phyloP scores from a whole-genome alignment of 805 yeast genomes.

The Maudiozyma pseudohumilis region DNA sequence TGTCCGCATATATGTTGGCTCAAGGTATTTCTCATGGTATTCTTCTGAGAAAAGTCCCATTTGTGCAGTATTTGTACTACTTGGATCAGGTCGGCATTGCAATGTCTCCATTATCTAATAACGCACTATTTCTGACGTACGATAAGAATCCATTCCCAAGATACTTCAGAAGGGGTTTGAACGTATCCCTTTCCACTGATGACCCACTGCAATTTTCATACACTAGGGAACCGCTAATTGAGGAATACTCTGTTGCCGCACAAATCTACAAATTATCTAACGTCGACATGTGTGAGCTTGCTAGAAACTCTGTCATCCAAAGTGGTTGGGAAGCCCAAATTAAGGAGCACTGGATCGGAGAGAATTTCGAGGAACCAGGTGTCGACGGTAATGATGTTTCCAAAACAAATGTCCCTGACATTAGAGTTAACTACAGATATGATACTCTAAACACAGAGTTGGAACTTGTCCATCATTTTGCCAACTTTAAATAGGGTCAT shows the following conservation, averaged over 20 bases:
- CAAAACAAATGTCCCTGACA: constrained; percentile 89
- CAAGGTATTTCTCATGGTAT: constrained; percentile 96
- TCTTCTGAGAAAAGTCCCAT: constrained; percentile 83
- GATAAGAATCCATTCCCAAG: constrained; percentile 93
- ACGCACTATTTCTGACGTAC: constrained; percentile 89
- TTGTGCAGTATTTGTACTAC: constrained; percentile 85
- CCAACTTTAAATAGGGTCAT: constrained; percentile 22
- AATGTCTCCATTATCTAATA: constrained; percentile 95
- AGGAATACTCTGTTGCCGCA: constrained; percentile 96
- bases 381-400: constrained; percentile 81
- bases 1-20: constrained; percentile 77
- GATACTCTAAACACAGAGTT: constrained; percentile 69
- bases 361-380: constrained; percentile 46
- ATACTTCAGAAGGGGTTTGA: constrained; percentile 87
- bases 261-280: constrained; percentile 90
- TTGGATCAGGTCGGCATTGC: constrained; percentile 95
- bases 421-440: constrained; percentile 72
- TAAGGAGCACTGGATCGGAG: constrained; percentile 90
- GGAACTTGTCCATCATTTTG: constrained; percentile 55
- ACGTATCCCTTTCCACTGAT: constrained; percentile 90
- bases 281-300: constrained; percentile 96
- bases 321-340: constrained; percentile 86
- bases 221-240: constrained; percentile 94
- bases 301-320: constrained; percentile 83
- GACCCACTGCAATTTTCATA: constrained; percentile 96